A percentile compares a stretch with the other conserved stretches of the same genome.
Evolutionary conservation across 108 stramenopile genomes (phyloP).

Genomic region (Mayamaea pseudoterrestris): DNA sequence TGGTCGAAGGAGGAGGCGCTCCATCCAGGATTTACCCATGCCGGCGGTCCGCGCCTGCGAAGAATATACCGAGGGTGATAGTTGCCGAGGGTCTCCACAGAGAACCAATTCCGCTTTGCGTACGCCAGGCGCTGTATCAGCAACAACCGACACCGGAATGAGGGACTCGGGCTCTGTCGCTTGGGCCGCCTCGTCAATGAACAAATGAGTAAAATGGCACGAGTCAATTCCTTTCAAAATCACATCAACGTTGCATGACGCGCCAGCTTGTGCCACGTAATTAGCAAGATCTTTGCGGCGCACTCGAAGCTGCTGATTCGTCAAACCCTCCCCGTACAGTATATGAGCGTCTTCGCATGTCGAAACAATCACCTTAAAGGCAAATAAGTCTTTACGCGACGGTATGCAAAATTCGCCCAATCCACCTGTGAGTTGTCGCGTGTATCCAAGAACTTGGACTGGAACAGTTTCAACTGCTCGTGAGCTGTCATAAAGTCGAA

Average conservation of each 20-base stretch:
- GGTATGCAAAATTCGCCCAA: slow-evolving; percentile 35
- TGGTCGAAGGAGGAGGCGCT: slow-evolving; percentile 50
- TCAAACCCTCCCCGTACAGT: slow-evolving; percentile 39
- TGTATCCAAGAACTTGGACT: slow-evolving; percentile 28
- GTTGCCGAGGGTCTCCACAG: slow-evolving; percentile 51
- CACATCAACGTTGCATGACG: not conserved
- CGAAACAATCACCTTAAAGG: slow-evolving; percentile 45
- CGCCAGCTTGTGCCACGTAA: not conserved
- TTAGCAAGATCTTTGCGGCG: slow-evolving; percentile 10
- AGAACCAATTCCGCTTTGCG: slow-evolving; percentile 44
- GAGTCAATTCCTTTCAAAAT: not conserved
- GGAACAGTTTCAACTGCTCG: slow-evolving; percentile 43
- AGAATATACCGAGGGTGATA: slow-evolving; percentile 38
- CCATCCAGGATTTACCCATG: slow-evolving; percentile 41
- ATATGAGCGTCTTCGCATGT: slow-evolving; percentile 58
- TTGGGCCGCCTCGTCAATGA: slow-evolving; percentile 68
- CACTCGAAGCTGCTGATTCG: slow-evolving; percentile 37
- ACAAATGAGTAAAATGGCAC: slow-evolving; percentile 55
- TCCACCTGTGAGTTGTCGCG: slow-evolving; percentile 16
- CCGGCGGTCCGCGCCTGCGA: slow-evolving; percentile 10
- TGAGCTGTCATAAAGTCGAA: slow-evolving; percentile 33
- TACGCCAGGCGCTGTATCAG: slow-evolving; percentile 29
- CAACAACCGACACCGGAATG: slow-evolving; percentile 52
- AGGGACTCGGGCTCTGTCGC: slow-evolving; percentile 65
- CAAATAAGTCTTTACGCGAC: slow-evolving; percentile 19